These are phyloP conservation scores for Fulvia fulva DNA, from an alignment of 2,329 filamentous ascomycete species.

Conservation along the genomic window DNA sequence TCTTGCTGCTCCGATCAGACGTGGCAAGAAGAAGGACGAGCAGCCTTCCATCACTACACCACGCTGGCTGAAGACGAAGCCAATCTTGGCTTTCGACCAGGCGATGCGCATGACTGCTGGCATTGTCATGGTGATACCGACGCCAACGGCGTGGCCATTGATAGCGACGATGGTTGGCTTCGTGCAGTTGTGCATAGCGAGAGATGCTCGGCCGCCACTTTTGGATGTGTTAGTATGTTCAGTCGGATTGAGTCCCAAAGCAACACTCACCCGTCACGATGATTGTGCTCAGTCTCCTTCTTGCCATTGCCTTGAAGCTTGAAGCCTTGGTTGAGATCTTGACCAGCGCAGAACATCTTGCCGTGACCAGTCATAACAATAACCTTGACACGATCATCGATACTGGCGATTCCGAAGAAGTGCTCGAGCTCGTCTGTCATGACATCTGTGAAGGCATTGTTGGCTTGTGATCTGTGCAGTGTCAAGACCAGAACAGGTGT, in stretches of 20 bases:
- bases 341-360: slow-evolving; percentile 21
- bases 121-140: slow-evolving; percentile 23
- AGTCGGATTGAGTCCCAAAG: background rate
- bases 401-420: slow-evolving; percentile 21
- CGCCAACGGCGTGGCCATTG: slow-evolving; percentile 20
- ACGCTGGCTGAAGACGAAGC: slow-evolving; percentile 22
- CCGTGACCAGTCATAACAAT: slow-evolving; percentile 19
- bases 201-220: slow-evolving; percentile 18
- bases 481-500: slow-evolving; percentile 20
- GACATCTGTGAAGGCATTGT: slow-evolving; percentile 23
- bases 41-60: slow-evolving; percentile 21
- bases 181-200: slow-evolving; percentile 21
- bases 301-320: slow-evolving; percentile 18
- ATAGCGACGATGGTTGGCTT: slow-evolving; percentile 23
- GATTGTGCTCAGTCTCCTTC: slow-evolving; percentile 19
- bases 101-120: slow-evolving; percentile 16
- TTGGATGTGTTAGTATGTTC: slow-evolving; percentile 2
- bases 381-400: slow-evolving; percentile 19
- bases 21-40: slow-evolving; percentile 21
- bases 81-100: slow-evolving; percentile 21
- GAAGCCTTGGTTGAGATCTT: slow-evolving; percentile 23
- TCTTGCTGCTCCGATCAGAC: slow-evolving; percentile 14
- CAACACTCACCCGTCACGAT: slow-evolving; percentile 19
- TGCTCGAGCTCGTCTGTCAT: slow-evolving; percentile 24
- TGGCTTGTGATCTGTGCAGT: slow-evolving; percentile 15